These are phyloP conservation scores for Rhodamnia argentea DNA, from an alignment of 345 rosid species.

Conservation along the genomic window DNA sequence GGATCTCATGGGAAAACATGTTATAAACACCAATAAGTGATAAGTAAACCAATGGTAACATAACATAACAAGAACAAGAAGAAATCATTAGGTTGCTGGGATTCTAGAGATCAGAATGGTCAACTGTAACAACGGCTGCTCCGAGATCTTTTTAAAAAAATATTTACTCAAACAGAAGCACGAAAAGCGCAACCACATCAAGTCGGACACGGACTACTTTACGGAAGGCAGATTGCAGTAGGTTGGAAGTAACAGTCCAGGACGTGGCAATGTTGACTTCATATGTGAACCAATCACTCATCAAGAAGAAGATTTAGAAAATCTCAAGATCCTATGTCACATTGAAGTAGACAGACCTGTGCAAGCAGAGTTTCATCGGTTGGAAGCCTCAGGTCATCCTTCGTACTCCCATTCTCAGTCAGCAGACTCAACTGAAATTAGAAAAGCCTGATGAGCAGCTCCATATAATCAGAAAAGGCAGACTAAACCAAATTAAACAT, in stretches of 20 bases:
- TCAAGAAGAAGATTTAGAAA: neutral
- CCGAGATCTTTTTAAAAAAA: neutral
- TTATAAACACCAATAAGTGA: neutral
- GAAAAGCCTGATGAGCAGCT: neutral
- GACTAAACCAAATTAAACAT: neutral
- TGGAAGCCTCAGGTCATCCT: slow-evolving; percentile 43
- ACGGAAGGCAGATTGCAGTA: neutral
- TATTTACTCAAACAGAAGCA: neutral
- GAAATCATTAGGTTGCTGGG: neutral
- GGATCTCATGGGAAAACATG: neutral
- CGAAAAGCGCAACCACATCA: neutral
- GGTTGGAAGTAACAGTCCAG: neutral
- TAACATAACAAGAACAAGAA: neutral
- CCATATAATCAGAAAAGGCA: neutral
- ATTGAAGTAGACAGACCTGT: slow-evolving; percentile 10
- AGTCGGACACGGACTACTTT: neutral
- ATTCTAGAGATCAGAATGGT: neutral
- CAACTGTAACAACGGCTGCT: neutral
- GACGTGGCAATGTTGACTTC: neutral
- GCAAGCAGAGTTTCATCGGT: slow-evolving; percentile 30
- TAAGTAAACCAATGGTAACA: neutral
- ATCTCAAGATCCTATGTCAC: neutral
- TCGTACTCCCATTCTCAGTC: slow-evolving; percentile 33
- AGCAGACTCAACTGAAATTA: slow-evolving; percentile 29
- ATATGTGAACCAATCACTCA: neutral